These are phyloP conservation scores for Penicillium aurantiogriseum DNA, from an alignment of 2,329 filamentous ascomycete genomes.

Conservation along the genomic window DNA sequence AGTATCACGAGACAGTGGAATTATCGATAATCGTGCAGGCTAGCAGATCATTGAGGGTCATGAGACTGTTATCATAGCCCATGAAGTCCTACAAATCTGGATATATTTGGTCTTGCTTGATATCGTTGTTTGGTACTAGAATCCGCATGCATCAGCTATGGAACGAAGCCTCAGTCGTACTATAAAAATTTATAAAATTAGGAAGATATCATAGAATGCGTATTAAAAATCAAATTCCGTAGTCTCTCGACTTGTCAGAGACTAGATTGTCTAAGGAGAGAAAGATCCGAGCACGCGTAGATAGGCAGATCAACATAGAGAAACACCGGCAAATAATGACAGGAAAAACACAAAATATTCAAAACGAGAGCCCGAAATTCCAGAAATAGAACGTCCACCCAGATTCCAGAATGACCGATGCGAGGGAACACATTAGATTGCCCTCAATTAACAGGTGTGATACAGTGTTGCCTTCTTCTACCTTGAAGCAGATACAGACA, in stretches of 20 bases:
- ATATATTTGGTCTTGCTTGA: too few species aligned
- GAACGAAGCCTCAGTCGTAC: too few species aligned
- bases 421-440: background rate
- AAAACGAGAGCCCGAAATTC: background rate
- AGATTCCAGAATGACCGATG: background rate
- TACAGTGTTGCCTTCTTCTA: background rate
- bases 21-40: background rate
- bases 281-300: background rate
- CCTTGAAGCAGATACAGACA: background rate
- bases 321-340: background rate
- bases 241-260: background rate
- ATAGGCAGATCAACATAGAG: background rate
- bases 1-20: background rate
- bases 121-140: background rate
- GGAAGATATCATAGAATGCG: background rate
- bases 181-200: too few species aligned
- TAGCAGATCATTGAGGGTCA: background rate
- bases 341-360: too few species aligned
- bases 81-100: background rate
- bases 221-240: background rate
- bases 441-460: constrained; percentile 1
- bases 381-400: background rate
- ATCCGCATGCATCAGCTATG: background rate
- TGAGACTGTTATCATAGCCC: background rate
- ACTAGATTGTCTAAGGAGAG: background rate